Evolutionary conservation across 352 stramenopile genomes (phyloP).

Genomic region (Aphanomyces stellatus): DNA sequence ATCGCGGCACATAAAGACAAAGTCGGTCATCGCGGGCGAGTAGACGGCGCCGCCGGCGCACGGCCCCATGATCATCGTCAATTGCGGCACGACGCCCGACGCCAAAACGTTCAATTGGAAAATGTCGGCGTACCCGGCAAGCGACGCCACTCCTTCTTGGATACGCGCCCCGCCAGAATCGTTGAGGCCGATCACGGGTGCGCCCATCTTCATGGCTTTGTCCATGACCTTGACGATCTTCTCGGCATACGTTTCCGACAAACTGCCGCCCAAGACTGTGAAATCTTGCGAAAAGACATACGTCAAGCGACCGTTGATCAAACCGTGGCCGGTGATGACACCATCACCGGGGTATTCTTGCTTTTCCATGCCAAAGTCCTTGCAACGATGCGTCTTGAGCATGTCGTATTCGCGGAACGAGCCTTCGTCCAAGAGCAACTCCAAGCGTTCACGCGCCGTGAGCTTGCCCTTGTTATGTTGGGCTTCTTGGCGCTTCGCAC

Average conservation of each 20-base stretch:
- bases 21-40: slow-evolving; percentile 98
- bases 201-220: slow-evolving; percentile 92
- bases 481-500: slow-evolving; percentile 63
- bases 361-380: slow-evolving; percentile 95
- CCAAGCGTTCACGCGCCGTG: slow-evolving; percentile 93
- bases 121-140: slow-evolving; percentile 97
- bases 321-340: slow-evolving; percentile 91
- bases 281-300: slow-evolving; percentile 98
- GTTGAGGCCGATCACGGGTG: slow-evolving; percentile 97
- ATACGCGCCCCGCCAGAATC: slow-evolving; percentile 97
- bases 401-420: slow-evolving; percentile 95
- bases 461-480: slow-evolving; percentile 96
- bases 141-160: slow-evolving; percentile 95
- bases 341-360: slow-evolving; percentile 91
- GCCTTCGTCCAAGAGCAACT: slow-evolving; percentile 92
- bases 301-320: slow-evolving; percentile 92
- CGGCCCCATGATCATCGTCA: slow-evolving; percentile 97
- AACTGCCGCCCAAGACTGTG: slow-evolving; percentile 94
- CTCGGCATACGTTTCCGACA: slow-evolving; percentile 94
- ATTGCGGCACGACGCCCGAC: slow-evolving; percentile 90
- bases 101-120: slow-evolving; percentile 98
- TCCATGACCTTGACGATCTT: slow-evolving; percentile 99
- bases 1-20: slow-evolving; percentile 97
- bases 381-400: slow-evolving; percentile 95
- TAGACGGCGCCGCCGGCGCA: slow-evolving; percentile 94